Percentiles rank a stretch among this genome's conserved stretches.
Conservation (phyloP, 2,329 filamentous ascomycete genomes). For the Sporothrix protearum region DNA sequence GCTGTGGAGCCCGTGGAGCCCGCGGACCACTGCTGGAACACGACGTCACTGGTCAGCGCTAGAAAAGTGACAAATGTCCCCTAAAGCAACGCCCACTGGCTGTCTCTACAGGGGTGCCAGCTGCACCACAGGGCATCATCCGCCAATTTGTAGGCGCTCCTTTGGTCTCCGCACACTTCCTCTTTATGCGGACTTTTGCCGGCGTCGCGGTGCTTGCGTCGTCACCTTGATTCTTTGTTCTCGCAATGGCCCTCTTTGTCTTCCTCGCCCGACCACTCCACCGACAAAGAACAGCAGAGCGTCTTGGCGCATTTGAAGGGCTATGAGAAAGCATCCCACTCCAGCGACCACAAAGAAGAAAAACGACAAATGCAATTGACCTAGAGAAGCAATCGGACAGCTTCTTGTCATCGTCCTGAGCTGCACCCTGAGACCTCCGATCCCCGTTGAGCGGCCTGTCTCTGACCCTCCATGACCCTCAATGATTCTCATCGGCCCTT, state of each 20-base stretch:
- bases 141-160: neutral
- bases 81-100: neutral
- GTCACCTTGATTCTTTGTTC: conserved; percentile 1
- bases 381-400: neutral
- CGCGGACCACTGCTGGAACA: neutral
- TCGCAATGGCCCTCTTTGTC: neutral
- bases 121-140: neutral
- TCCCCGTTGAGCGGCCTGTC: neutral
- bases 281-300: neutral
- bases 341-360: no score
- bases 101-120: neutral
- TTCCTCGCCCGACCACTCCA: neutral
- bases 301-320: neutral
- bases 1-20: conserved; percentile 6
- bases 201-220: neutral
- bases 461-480: neutral
- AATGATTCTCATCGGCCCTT: neutral
- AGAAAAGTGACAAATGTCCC: neutral
- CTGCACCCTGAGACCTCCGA: neutral
- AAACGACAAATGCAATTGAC: neutral
- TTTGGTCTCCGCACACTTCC: neutral
- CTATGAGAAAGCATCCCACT: neutral
- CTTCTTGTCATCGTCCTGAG: neutral
- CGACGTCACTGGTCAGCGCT: conserved; percentile 1
- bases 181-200: neutral